Base-by-base conservation (phyloP, 768 basidiomycete genomes). In the Russula olivacea region DNA sequence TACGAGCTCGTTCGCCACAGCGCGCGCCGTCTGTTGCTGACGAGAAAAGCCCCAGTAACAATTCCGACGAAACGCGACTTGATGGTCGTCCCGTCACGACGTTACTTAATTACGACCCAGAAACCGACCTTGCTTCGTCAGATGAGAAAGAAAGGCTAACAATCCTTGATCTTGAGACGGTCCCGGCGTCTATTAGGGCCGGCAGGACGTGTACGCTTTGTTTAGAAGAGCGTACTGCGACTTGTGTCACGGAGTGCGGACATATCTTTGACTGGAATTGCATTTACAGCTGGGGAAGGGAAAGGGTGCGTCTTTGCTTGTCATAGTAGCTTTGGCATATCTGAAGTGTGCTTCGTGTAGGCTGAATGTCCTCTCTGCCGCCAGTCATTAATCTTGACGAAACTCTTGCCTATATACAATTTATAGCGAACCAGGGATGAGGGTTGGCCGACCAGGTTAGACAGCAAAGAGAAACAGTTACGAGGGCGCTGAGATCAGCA, bases 261-360 rank as follows among this genome's bases (percentile, higher is more conserved):
- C 92, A 94, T 72, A 70, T 94, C 51, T 94, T 93, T 71, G 93
- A 91, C 68, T 94, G 92, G 92, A 84, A 79, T 68, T 94, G 92
- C 69, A 90, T 94, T 45, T 84, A 89, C 49, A 89, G 86, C 11
- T 94, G 92, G 92, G 91, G 88, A 15, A 78, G 87, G 71, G 92
- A 94, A 72, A 94, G 92, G 83, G 88, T 87, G 60, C 56, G 75
- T 68, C 8, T 19, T 17, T 41, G 17, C 19, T 48, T 47, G 15
- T 40, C 54, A 7, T 28, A 4, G 34, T 38, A 4, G 19, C 34
- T 7, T 58, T 41, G 30, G 14, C 45, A 10, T 58, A 43, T 11
- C 48, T 68, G 28, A 65, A 23, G 36, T 28, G 53, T 59, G 10
- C 23, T 48, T 60, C 32, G n/a, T 61, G 32, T 66, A 90, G 88